phyloP scores from a whole-genome alignment of 2,329 filamentous ascomycete genomes.

The Colletotrichum musicola region DNA sequence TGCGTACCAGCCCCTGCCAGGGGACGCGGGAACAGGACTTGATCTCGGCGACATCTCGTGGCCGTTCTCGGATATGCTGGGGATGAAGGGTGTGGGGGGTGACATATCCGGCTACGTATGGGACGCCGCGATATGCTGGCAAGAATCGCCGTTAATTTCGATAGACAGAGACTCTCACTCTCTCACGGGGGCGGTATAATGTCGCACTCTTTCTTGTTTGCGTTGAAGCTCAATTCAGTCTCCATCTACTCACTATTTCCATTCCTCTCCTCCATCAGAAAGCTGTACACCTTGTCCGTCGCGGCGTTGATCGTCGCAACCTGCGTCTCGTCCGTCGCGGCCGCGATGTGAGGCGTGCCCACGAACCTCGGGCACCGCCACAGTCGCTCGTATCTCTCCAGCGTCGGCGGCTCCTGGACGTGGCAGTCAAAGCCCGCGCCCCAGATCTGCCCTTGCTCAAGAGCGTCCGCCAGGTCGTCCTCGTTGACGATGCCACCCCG shows the following conservation, averaged over 20 bases:
- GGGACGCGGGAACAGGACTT: not conserved
- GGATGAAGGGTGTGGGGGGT: not conserved
- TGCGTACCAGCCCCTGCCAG: not conserved
- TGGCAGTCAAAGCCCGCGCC: slow-evolving; percentile 49
- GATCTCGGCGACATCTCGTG: not conserved
- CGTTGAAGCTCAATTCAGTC: not conserved
- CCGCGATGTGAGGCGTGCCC: slow-evolving; percentile 20
- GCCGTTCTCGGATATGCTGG: not conserved
- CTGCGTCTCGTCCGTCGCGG: slow-evolving; percentile 20
- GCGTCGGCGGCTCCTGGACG: slow-evolving; percentile 46
- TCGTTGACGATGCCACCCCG: slow-evolving; percentile 50
- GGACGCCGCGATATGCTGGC: not conserved
- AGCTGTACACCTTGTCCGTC: slow-evolving; percentile 26
- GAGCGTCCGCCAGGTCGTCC: slow-evolving; percentile 43
- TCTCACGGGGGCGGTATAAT: not conserved
- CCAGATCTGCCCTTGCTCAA: slow-evolving; percentile 44
- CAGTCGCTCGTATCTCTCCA: slow-evolving; percentile 41
- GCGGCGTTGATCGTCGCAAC: slow-evolving; percentile 25
- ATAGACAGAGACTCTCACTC: not conserved
- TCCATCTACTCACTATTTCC: not conserved
- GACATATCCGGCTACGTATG: not conserved
- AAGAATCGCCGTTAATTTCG: not conserved
- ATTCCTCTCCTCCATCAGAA: not conserved
- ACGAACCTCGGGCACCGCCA: not conserved
- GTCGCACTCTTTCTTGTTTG: not conserved